Evolutionary conservation across 179 eudicot species (phyloP).

Genomic region (Beta lomatogona): DNA sequence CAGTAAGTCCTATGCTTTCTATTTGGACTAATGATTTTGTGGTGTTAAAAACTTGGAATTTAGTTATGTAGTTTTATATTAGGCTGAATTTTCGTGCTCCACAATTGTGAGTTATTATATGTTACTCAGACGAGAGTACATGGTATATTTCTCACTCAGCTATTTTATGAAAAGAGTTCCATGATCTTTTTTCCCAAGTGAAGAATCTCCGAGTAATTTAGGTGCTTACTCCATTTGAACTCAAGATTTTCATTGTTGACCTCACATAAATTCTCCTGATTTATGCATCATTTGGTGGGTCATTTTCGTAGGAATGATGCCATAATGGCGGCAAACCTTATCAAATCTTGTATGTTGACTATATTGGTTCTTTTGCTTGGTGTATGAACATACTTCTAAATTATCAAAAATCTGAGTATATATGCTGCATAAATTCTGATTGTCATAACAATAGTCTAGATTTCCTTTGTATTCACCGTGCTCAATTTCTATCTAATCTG

Average conservation of each 20-base stretch:
- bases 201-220: no score
- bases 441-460: no score
- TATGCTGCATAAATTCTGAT: background rate
- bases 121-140: no score
- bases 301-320: background rate
- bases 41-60: background rate
- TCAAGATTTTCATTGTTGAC: background rate
- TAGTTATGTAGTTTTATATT: no score
- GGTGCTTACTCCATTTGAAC: background rate
- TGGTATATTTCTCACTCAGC: no score
- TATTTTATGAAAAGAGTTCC: no score
- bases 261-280: background rate
- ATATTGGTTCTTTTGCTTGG: background rate
- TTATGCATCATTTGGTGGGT: background rate
- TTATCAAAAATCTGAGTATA: background rate
- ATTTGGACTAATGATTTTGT: background rate
- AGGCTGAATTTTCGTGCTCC: no score
- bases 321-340: background rate
- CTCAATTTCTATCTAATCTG: background rate
- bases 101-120: no score
- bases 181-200: no score
- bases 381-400: background rate
- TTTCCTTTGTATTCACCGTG: background rate
- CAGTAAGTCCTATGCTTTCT: constrained; percentile 22
- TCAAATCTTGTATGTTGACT: background rate